Evolutionary conservation across 768 basidiomycete genomes (phyloP), one percentile per base, ranked within the genome.

Genomic region (Cystobasidium tubakii): DNA sequence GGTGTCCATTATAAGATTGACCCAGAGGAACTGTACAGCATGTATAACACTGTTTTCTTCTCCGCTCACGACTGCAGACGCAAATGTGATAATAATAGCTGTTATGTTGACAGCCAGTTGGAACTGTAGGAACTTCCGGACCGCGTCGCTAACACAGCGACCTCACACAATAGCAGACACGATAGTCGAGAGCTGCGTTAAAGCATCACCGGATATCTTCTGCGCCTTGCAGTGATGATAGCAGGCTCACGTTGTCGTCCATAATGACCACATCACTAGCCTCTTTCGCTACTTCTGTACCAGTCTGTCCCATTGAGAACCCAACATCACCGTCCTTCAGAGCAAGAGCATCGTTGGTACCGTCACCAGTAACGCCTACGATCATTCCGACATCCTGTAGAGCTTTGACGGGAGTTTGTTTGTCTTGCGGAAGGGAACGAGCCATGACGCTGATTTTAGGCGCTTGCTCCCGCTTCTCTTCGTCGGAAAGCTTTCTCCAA

Each of bases 261-360:
- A 90, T 89, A 57, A 92, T 86, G 54, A 97, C 91, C 92, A 97
- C 94, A 81, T 97, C 94, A 21, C 93, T 92, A 12, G 94, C 94
- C 73, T 95, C 83, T 82, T 96, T 96, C 74, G 94, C 94, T 46
- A 97, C 94, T 80, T 97, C 94, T 0, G 94, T 97, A 67, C 94
- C 94, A 75, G 92, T 93, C 29, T 50, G 25, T 63, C 94, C 94
- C 94, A 97, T 97, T 6, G 94, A 93, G 66, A 97, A 89, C 81
- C 94, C 94, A 78, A 97, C 96, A 78, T 97, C 94, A 19, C 93
- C 94, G 83, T 89, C 95, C 82, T 96, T 96, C 79, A 97, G 82
- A 0, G 94, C 94, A 44, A 94, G 93, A 1, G 93, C 94, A 79
- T 97, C 94, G 77, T 97, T 97, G 66, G 96, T 94, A 78, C 94